Base-by-base conservation (phyloP, 2,329 filamentous ascomycete species). In the Periglandula ipomoeae region DNA sequence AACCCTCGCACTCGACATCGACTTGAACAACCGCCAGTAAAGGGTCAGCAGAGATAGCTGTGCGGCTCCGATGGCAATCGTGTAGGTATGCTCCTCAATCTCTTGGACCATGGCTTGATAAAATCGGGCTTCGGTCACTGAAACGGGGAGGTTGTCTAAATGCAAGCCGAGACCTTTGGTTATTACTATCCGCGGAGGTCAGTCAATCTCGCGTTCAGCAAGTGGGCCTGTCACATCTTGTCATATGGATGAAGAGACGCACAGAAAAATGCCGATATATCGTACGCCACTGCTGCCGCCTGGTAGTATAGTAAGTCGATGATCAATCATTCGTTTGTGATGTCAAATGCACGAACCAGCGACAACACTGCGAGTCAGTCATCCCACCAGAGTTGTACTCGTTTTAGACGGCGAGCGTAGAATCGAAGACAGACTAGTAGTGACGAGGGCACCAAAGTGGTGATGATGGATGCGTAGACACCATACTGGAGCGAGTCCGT, bases 31-130 rank as follows among this genome's bases (percentile, higher is more conserved):
- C 2, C 51, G 42, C 51, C 51, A 53, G 34, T 49, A 53, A 1
- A 53, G 46, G 15, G 44, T 49, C 13, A 53, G 26, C 11, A 53
- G 49, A 15, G 43, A 45, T 11, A 45, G 43, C 32, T 53, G 51
- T 10, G 51, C 49, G 6, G 51, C 51, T 10, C 49, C 47, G 4
- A 53, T 49, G 11, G 49, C 49, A 15, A 50, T 27, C 15, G 51
- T 53, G 17, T 53, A 53, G 5, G 46, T 44, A 37, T 53, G 51
- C 39, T 53, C 51, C n/a, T 53, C 43, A 5, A 51, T 47, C n/a
- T 51, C 51, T 23, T 53, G 51, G 5, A 51, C 44, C 47, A 49
- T 46, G 24, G 46, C 41, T 39, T 51, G 46, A 30, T 51, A 51
- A n/a, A 49, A 53, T 17, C 46, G 38, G 2, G 51, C 51, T 23